Base-by-base conservation (phyloP, 2,329 filamentous ascomycete genomes). In the Alternaria viburni region DNA sequence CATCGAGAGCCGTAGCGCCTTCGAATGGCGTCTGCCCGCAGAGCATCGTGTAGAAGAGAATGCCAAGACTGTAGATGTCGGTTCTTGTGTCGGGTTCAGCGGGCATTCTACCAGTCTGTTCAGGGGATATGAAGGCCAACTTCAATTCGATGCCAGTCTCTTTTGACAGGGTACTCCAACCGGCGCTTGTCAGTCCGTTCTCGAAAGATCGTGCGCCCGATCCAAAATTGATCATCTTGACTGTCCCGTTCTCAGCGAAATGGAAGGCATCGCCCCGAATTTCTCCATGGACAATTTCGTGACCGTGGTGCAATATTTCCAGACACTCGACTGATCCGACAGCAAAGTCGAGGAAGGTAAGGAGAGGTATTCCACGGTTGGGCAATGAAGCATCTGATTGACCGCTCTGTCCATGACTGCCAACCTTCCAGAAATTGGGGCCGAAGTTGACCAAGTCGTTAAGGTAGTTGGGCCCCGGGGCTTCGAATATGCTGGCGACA, bases 71-170 rank as follows among this genome's bases (percentile, higher is more conserved):
- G 81, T 97, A 97, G 30, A 97, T 96, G 79, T 98, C 95, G 15
- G 95, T 97, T 44, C 95, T 88, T 28, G 72, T 75, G 80, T 97
- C 95, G 1, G 95, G 95, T 78, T 97, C 94, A 4, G 92, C 93
- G 3, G 93, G 92, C 87, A 97, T 91, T 19, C 95, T 90, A 13
- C 95, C 95, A 3, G 95, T 97, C 82, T 97, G 95, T 77, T 98
- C 95, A 0, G 95, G 94, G 50, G 93, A 95, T 76, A 97, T 96
- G 76, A 93, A 97, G 55, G 94, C 89, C 19, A 98, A 84, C 80
- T 97, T 97, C 75, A 94, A 90, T 80, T 93, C 93, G 44, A 93
- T 92, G 3, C 94, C 94, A 8, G 93, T 81, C 77, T 97, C 92
- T 63, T 91, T 90, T 12, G 92, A 95, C 10, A 97, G 82, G 1